Conservation (phyloP, 2,329 filamentous ascomycete species). For the Aspergillus costaricaensis region DNA sequence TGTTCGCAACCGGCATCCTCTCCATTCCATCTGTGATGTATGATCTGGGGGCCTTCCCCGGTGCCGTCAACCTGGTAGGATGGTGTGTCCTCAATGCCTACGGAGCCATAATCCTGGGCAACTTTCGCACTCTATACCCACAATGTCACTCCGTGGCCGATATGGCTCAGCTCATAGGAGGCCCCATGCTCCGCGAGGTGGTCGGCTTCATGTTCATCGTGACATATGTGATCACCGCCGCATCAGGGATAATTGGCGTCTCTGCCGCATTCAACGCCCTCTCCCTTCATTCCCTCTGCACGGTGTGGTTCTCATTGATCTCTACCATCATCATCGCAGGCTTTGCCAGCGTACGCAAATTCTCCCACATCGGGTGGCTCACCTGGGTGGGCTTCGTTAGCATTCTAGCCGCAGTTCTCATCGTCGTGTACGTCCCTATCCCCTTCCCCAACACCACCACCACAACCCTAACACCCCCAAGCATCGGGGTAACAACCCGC, state of each 20-base stretch:
- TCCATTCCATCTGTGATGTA: conserved; percentile 24
- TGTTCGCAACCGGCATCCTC: conserved; percentile 29
- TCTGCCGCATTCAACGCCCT: conserved; percentile 63
- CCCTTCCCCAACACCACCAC: not conserved
- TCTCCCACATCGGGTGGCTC: conserved; percentile 63
- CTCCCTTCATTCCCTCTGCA: conserved; percentile 60
- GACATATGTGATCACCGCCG: conserved; percentile 59
- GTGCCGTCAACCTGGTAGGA: conserved; percentile 20
- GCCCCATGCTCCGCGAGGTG: conserved; percentile 54
- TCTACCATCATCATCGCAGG: conserved; percentile 52
- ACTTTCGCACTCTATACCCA: conserved; percentile 55
- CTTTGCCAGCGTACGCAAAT: conserved; percentile 58
- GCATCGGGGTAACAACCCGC: conserved; percentile 57
- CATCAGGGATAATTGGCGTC: conserved; percentile 61
- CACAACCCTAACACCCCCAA: not conserved
- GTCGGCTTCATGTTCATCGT: conserved; percentile 59
- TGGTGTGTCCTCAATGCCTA: conserved; percentile 48
- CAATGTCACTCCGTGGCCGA: conserved; percentile 58
- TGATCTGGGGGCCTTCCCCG: conserved; percentile 20
- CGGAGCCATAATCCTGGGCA: conserved; percentile 47
- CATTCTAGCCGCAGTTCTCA: conserved; percentile 60
- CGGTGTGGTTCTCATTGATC: conserved; percentile 59
- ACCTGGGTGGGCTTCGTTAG: conserved; percentile 63
- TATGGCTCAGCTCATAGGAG: conserved; percentile 61
- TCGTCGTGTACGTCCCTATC: conserved; percentile 47